Base-by-base conservation (phyloP, 2,329 filamentous ascomycete species). In the Paraphaeosphaeria minitans region DNA sequence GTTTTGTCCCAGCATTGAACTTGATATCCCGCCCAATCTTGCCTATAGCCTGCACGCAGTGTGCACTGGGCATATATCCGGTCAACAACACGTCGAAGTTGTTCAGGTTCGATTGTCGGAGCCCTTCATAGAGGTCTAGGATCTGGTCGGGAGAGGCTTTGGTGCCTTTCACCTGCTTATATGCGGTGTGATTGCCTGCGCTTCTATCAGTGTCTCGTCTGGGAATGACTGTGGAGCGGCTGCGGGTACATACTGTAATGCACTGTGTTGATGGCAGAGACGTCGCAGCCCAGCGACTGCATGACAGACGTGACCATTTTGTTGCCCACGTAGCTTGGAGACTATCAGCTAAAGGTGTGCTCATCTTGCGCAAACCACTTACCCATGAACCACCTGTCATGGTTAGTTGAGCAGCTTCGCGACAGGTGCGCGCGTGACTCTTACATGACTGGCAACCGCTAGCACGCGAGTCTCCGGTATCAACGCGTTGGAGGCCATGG, bases 251-350 rank as follows among this genome's bases (percentile, higher is more conserved):
- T 82, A 97, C 94, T 98, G 81, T 97, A 99, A 71, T 99, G 91
- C 7, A 99, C 95, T 0, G 95, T 99, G 76, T 99, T 97, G 70
- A 99, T 84, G 2, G 93, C 92, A 9, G 93, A 90, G 7, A 97
- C 94, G 71, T 99, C 94, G 73, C 93, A 97, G 49, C 95, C 95
- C 52, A 99, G 81, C 0, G 91, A 90, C 77, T 99, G 94, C 84
- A 99, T 89, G 66, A 93, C 92, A 73, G 97, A 96, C 1, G 93
- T 93, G 43, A 93, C 93, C 83, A 99, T 97, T 71, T 94, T 97
- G 77, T 99, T 99, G 53, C 95, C 95, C 66, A 99, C 95, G 84
- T 97, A 94, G 75, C 95, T 97, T 76, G 53, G 52, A 47, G 37
- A 33, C 22, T 43, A 21, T 76, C 49, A 75, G 72, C 62, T 52